These are phyloP conservation scores for Tricholoma saponaceum DNA, from an alignment of 768 basidiomycete species.

Conservation along the genomic window DNA sequence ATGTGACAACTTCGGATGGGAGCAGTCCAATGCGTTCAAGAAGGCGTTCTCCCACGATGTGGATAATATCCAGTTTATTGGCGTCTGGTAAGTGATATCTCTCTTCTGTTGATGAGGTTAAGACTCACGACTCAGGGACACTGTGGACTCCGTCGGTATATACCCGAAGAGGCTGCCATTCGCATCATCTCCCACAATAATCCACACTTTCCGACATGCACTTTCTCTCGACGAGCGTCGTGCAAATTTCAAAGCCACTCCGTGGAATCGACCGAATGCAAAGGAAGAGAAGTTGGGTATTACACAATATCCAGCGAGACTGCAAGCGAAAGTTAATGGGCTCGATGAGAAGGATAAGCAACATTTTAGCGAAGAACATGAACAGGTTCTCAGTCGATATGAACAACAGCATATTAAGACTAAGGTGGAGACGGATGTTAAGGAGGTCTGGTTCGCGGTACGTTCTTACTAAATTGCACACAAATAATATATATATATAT, in stretches of 20 bases:
- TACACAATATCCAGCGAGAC: not conserved
- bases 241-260: not conserved
- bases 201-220: not conserved
- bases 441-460: not conserved
- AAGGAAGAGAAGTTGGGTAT: not conserved
- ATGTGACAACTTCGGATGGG: conserved; percentile 2
- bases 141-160: not conserved
- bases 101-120: not conserved
- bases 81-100: not conserved
- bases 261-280: not conserved
- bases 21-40: conserved; percentile 5
- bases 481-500: not conserved
- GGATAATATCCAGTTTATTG: not conserved
- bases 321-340: not conserved
- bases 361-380: not conserved
- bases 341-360: not conserved
- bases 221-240: not conserved
- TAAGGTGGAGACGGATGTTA: not conserved
- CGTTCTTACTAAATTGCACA: not conserved
- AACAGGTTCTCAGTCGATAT: not conserved
- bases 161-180: not conserved
- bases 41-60: conserved; percentile 1
- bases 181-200: not conserved
- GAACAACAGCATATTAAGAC: not conserved
- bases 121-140: not conserved